Percentiles rank a stretch among this genome's conserved stretches.
Evolutionary conservation across 805 yeast species (phyloP).

Genomic region (Phaffomyces opuntiae): DNA sequence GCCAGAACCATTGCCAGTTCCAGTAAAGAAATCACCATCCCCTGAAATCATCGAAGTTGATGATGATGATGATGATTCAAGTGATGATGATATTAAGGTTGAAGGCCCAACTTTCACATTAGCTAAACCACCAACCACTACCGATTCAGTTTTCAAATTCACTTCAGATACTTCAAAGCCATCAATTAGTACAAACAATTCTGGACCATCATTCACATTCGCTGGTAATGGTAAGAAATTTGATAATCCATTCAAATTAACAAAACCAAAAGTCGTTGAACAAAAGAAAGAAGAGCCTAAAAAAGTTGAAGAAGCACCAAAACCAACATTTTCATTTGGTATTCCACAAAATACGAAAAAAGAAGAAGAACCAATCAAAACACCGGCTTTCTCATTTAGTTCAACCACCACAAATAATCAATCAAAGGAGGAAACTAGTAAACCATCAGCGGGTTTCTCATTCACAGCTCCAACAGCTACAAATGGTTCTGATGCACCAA

Average conservation of each 20-base stretch:
- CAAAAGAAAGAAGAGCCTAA: constrained; percentile 4
- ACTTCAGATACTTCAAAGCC: constrained; percentile 18
- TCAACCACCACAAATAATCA: background rate
- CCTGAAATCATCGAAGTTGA: constrained; percentile 7
- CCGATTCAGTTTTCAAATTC: constrained; percentile 45
- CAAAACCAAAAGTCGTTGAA: constrained; percentile 7
- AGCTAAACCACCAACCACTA: constrained; percentile 39
- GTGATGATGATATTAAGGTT: constrained; percentile 55
- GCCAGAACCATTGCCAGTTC: background rate
- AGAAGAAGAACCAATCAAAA: background rate
- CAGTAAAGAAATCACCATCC: constrained; percentile 6
- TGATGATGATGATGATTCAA: constrained; percentile 26
- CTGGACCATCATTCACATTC: constrained; percentile 36
- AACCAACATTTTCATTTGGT: constrained; percentile 5
- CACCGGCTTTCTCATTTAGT: constrained; percentile 22
- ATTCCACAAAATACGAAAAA: background rate
- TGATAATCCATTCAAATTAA: constrained; percentile 30
- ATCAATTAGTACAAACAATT: constrained; percentile 18
- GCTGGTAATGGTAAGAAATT: constrained; percentile 24
- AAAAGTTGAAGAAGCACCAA: constrained; percentile 3
- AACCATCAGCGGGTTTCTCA: too few species aligned
- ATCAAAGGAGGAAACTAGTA: background rate
- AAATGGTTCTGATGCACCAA: constrained; percentile 3
- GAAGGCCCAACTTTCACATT: constrained; percentile 67
- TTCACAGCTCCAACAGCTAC: too few species aligned